phyloP scores from a whole-genome alignment of 2,329 filamentous ascomycete species.

The Gyromitra esculenta region DNA sequence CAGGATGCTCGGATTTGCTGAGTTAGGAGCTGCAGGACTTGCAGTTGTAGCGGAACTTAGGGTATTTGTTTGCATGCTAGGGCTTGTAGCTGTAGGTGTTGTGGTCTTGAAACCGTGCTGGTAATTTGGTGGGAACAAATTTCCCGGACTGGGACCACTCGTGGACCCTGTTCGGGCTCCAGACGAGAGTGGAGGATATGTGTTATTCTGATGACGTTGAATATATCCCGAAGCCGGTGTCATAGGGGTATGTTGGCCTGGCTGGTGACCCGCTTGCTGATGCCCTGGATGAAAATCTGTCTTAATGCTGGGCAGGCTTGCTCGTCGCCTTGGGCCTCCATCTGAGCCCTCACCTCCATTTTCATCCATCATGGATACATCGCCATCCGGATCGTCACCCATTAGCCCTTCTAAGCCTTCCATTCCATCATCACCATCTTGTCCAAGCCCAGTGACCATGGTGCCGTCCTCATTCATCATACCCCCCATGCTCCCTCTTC shows the following conservation, averaged over 20 bases:
- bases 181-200: slow-evolving; percentile 49
- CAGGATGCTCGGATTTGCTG: slow-evolving; percentile 41
- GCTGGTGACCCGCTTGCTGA: slow-evolving; percentile 36
- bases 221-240: slow-evolving; percentile 44
- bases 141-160: slow-evolving; percentile 46
- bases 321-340: slow-evolving; percentile 58
- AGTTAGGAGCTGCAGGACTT: slow-evolving; percentile 37
- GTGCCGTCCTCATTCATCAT: slow-evolving; percentile 73
- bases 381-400: slow-evolving; percentile 61
- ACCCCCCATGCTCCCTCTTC: slow-evolving; percentile 83
- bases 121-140: slow-evolving; percentile 44
- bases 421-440: slow-evolving; percentile 64
- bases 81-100: slow-evolving; percentile 32
- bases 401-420: slow-evolving; percentile 58
- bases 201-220: slow-evolving; percentile 50
- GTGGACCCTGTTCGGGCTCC: slow-evolving; percentile 42
- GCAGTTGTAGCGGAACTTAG: slow-evolving; percentile 25
- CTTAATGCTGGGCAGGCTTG: slow-evolving; percentile 58
- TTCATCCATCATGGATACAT: slow-evolving; percentile 72
- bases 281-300: slow-evolving; percentile 48
- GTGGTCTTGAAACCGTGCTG: slow-evolving; percentile 34
- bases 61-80: slow-evolving; percentile 34
- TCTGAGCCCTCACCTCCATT: slow-evolving; percentile 61
- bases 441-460: slow-evolving; percentile 62
- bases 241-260: slow-evolving; percentile 46